Evolutionary conservation across 352 stramenopile species (phyloP), one percentile per base, ranked within the genome.

Genomic region (Globisporangium paddicum): DNA sequence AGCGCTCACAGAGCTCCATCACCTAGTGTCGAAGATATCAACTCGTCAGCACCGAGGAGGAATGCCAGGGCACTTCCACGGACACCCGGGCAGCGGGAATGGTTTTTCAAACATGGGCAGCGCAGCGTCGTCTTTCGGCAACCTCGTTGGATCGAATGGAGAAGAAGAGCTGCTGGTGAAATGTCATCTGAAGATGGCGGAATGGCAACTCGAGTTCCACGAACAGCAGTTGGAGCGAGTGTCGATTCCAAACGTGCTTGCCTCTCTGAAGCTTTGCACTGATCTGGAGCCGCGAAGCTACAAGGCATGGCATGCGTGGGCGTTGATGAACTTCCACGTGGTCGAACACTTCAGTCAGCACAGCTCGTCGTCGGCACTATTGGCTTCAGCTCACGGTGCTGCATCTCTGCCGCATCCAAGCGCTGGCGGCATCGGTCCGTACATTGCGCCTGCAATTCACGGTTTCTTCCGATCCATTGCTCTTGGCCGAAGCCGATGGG

Each of bases 231-330:
- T 97, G 16, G 77, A 89, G 44, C 66, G 82, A 25, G 78, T 95
- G 19, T 77, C 86, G 5, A 86, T 97, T 8, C 64, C 77, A 7
- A 75, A 58, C 18, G 89, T 95, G 11, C 57, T 96, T 26, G 60
- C 63, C 8, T 86, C 87, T 38, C 62, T 96, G 14, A 68, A 79
- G 44, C 56, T 82, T 26, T 89, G 82, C 49, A 93, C 82, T 0
- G 69, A 93, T 45, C 59, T 91, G 14, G 83, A 94, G 45, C 76
- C 77, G 25, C 70, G 68, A 21, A 90, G 77, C 50, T 90, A 90
- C 65, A 90, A 90, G 60, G 95, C 96, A 28, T 99, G 95, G 88
- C 97, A 99, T 73, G 86, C 85, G 8, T 99, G 96, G 96, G 96
- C 96, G 13, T 69, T 99, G 42, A 90, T 98, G 59, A 99, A 99